Conservation (phyloP, 2,329 filamentous ascomycete species). For the Didymella exigua region DNA sequence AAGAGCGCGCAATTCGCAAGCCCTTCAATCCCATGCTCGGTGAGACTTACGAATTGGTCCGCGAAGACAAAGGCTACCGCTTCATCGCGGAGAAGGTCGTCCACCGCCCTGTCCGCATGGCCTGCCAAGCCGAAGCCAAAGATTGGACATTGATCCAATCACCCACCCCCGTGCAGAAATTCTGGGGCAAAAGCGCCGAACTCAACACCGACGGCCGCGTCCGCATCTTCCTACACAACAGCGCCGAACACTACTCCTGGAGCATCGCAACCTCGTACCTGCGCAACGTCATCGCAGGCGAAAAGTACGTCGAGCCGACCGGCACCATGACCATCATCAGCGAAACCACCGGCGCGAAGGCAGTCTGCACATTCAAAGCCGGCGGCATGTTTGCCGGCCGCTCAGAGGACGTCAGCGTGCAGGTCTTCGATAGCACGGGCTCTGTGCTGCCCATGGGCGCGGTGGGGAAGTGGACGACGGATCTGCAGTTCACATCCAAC, state of each 20-base stretch:
- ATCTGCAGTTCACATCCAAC: conserved; percentile 69
- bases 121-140: conserved; percentile 87
- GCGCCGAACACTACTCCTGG: conserved; percentile 87
- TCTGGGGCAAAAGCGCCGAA: conserved; percentile 97
- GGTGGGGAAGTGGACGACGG: conserved; percentile 81
- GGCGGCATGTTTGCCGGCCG: conserved; percentile 98
- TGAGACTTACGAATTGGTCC: conserved; percentile 91
- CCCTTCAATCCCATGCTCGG: conserved; percentile 97
- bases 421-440: conserved; percentile 72
- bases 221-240: conserved; percentile 74
- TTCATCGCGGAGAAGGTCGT: conserved; percentile 95
- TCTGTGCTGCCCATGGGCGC: conserved; percentile 70
- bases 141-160: conserved; percentile 88
- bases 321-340: conserved; percentile 86
- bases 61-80: conserved; percentile 84
- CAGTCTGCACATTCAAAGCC: conserved; percentile 86
- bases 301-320: conserved; percentile 96
- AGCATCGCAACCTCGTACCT: conserved; percentile 86
- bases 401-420: conserved; percentile 84
- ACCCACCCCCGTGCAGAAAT: conserved; percentile 89
- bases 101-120: conserved; percentile 89
- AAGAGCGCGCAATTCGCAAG: conserved; percentile 91
- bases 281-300: conserved; percentile 94
- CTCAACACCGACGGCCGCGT: conserved; percentile 90
- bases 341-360: conserved; percentile 82